Base-by-base conservation (phyloP, 2,329 filamentous ascomycete genomes). In the Huntiella savannae region DNA sequence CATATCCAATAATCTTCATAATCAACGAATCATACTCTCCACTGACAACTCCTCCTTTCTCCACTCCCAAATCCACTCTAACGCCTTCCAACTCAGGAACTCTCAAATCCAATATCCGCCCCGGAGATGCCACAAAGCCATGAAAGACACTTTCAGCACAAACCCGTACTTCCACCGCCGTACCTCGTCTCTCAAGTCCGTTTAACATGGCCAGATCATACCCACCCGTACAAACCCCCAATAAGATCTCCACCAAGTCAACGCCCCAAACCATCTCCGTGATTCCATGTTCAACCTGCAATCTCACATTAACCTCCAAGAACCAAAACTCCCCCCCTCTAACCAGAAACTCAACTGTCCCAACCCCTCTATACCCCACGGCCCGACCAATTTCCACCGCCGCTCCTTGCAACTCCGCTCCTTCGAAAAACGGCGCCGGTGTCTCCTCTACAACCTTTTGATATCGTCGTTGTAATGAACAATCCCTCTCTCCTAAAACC, bases 1-100 rank as follows among this genome's bases (percentile, higher is more conserved):
- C 80, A 44, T 69, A 68, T 0, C 82, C 75, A 45, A 84, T 84
- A 51, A 85, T 63, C 56, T 86, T 85, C 1, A 79, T 75, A 42
- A 86, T 76, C 68, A 85, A 77, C 0, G 81, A 79, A 54, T 86
- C 81, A 56, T 85, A 86, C 52, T 81, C 75, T 3, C 77, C 75
- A 0, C 79, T 81, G 1, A 86, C 73, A 53, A 80, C 71, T 48
- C 82, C 79, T 4, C 80, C 80, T 28, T 71, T 64, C 16, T 75
- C 68, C 52, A 86, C 82, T 16, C 79, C 79, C 4, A 77, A 77
- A 54, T 84, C 79, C 46, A 83, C 75, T 8, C 79, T 69, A 4
- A 81, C 69, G 28, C 63, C 57, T 7, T 58, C 10, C 3, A 12
- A 15, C 2, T 19, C 57, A 0, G 77, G 78, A 7, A 71, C 74